Base-by-base conservation (phyloP, 2,329 filamentous ascomycete species). In the Amesomyces nigricolor region DNA sequence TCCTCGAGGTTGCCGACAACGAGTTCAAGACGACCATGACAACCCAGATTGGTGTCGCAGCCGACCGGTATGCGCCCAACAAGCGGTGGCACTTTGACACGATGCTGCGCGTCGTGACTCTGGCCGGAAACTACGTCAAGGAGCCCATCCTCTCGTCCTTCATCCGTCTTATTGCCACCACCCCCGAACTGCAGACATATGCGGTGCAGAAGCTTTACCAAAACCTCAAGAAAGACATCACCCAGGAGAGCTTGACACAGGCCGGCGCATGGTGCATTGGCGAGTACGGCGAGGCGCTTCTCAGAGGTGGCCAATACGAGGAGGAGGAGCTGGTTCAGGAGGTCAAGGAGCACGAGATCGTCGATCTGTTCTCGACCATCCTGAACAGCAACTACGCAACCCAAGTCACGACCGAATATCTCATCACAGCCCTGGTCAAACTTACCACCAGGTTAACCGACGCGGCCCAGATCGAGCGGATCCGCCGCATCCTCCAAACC, bases 1-100 rank as follows among this genome's bases (percentile, higher is more conserved):
- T 99, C 78, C 73, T 99, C 56, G 94, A 99, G 71, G 91, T 96
- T 50, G 92, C 95, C 53, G 94, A 99, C 67, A 96, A 95, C 62
- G 94, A 99, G 71, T 99, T 99, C 76, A 99, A 99, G 75, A 89
- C 94, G 6, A 89, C 90, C 51, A 96, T 99, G 91, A 99, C 94
- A 1, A 94, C 87, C 51, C 94, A 99, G 68, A 99, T 99, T 69
- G 94, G 94, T 22, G 90, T 99, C 65, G 94, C 95, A 10, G 94
- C 95, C 6, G 94, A 99, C 71, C 86, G 92, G 62, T 99, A 90
- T 72, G 89, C 94, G 2, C 95, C 94, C 0, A 97, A 94, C 74
- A 97, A 97, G 75, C 81, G 94, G 68, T 99, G 94, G 94, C 94
- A 99, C 69, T 87, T 97, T 63, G 94, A 99, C 67, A 99, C 95